phyloP scores from a whole-genome alignment of 1,139 yeast species.

The Protomyces macrosporus region DNA sequence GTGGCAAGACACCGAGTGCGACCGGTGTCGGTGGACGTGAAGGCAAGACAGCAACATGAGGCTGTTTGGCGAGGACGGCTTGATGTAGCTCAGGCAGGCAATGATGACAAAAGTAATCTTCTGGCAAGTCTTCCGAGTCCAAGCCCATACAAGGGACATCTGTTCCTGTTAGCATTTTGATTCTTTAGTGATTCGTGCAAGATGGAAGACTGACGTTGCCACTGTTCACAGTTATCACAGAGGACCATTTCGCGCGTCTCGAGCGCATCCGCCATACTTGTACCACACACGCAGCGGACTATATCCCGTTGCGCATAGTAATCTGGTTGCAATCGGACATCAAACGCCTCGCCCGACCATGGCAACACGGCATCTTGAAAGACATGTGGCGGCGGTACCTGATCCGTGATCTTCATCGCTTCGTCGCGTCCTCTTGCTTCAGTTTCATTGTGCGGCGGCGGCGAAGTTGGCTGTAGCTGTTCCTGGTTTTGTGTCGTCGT shows the following conservation, averaged over 20 bases:
- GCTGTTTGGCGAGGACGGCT: not conserved
- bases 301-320: constrained; percentile 4
- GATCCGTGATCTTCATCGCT: not conserved
- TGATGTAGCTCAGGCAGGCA: constrained; percentile 7
- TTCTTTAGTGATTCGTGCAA: not conserved
- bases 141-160: constrained; percentile 11
- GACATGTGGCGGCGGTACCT: not conserved
- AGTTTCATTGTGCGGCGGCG: no score
- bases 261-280: not conserved
- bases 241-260: constrained; percentile 14
- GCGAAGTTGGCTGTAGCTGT: not conserved
- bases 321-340: constrained; percentile 6
- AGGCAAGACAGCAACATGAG: no score
- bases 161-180: not conserved
- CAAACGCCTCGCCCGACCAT: constrained; percentile 9
- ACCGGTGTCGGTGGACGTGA: not conserved
- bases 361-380: constrained; percentile 6
- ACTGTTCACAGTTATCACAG: constrained; percentile 13
- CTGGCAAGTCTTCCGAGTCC: constrained; percentile 5
- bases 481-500: not conserved
- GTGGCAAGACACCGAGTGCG: not conserved
- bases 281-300: constrained; percentile 9
- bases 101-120: constrained; percentile 11
- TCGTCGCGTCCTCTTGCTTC: not conserved
- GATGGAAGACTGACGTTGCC: constrained; percentile 4